phyloP scores from a whole-genome alignment of 805 yeast genomes.

The Brettanomyces bruxellensis region DNA sequence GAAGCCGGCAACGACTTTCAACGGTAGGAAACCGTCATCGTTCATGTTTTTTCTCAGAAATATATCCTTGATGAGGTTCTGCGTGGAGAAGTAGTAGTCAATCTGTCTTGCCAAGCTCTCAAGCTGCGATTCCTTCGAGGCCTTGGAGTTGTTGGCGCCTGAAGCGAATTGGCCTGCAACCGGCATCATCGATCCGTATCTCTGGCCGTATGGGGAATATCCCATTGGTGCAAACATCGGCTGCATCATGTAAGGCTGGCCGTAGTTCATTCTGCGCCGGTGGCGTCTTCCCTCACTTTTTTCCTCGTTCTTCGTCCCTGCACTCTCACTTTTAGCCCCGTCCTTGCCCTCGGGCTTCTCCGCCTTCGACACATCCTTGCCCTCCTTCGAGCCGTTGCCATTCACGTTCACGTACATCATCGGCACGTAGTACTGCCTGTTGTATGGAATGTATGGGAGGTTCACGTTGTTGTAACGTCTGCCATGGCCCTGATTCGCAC shows the following conservation, averaged over 20 bases:
- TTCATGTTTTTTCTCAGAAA: slow-evolving; percentile 79
- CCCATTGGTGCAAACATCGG: slow-evolving; percentile 18
- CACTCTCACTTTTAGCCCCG: background rate
- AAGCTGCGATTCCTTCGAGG: slow-evolving; percentile 13
- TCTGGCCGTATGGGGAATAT: slow-evolving; percentile 15
- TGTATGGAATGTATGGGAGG: slow-evolving; percentile 15
- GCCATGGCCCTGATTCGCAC: slow-evolving; percentile 7
- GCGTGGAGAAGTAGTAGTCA: slow-evolving; percentile 84
- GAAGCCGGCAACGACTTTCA: slow-evolving; percentile 56
- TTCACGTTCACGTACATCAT: slow-evolving; percentile 12
- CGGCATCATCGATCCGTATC: slow-evolving; percentile 11
- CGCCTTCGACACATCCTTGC: background rate
- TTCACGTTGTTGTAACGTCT: slow-evolving; percentile 17
- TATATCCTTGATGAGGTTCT: slow-evolving; percentile 78
- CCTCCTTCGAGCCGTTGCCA: background rate
- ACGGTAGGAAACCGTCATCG: slow-evolving; percentile 61
- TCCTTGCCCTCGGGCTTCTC: background rate
- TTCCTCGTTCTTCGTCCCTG: background rate
- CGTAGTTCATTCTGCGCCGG: slow-evolving; percentile 11
- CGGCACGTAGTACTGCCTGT: slow-evolving; percentile 16
- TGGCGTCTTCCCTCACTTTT: slow-evolving; percentile 1
- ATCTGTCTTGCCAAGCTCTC: slow-evolving; percentile 44
- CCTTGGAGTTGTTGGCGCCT: slow-evolving; percentile 11
- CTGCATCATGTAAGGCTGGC: slow-evolving; percentile 15
- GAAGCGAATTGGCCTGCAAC: slow-evolving; percentile 13